These are phyloP conservation scores for Talaromyces trachyspermus DNA, from an alignment of 495 filamentous ascomycete species.

Conservation along the genomic window DNA sequence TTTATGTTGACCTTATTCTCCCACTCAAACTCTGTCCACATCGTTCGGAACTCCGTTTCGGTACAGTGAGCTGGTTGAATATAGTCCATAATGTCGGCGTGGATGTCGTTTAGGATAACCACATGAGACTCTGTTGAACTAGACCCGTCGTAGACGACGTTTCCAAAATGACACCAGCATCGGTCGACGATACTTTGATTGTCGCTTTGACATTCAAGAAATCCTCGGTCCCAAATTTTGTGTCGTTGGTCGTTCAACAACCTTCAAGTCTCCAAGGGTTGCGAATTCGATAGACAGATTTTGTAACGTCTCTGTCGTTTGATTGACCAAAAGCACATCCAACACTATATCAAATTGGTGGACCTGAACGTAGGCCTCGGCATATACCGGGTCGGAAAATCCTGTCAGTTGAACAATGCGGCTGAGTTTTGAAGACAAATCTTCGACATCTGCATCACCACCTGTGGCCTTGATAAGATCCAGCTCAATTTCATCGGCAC, in stretches of 20 bases:
- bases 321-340: constrained; percentile 95
- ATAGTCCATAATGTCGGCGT: constrained; percentile 99
- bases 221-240: constrained; percentile 89
- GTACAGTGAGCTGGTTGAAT: constrained; percentile 96
- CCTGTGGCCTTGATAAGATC: constrained; percentile 94
- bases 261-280: constrained; percentile 94
- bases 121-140: constrained; percentile 94
- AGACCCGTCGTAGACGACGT: constrained; percentile 95
- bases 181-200: constrained; percentile 98
- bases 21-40: constrained; percentile 99
- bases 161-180: constrained; percentile 99
- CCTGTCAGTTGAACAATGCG: constrained; percentile 95
- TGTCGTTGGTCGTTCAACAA: constrained; percentile 91
- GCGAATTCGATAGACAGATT: constrained; percentile 98
- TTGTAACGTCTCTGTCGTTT: constrained; percentile 92
- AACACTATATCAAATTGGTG: constrained; percentile 99
- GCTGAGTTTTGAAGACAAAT: constrained; percentile 86
- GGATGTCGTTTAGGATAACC: constrained; percentile 97
- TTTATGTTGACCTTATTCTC: constrained; percentile 99
- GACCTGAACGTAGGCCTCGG: constrained; percentile 96
- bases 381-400: constrained; percentile 97
- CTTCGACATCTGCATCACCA: constrained; percentile 76
- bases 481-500: constrained; percentile 74
- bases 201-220: constrained; percentile 97
- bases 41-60: constrained; percentile 96